Evolutionary conservation across 495 filamentous ascomycete genomes (phyloP).

Genomic region (Apiosordaria backusii): DNA sequence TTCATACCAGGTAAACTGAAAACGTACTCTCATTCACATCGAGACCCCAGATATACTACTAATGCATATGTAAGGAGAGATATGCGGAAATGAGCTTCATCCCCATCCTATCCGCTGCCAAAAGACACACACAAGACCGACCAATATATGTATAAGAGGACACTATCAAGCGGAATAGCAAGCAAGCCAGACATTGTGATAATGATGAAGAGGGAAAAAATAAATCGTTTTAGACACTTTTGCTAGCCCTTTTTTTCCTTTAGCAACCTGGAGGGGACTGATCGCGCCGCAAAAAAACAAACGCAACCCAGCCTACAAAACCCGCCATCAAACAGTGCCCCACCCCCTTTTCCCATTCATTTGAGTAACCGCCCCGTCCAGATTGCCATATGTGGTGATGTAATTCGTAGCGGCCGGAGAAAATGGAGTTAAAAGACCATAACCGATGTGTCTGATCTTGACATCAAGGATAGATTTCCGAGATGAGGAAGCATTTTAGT

Average conservation of each 20-base stretch:
- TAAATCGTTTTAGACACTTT: not conserved
- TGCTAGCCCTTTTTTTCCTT: conserved; percentile 6
- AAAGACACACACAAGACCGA: not conserved
- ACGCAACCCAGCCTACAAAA: not conserved
- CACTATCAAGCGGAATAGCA: not conserved
- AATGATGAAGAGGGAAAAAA: not conserved
- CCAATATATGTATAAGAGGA: not conserved
- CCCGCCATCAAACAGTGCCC: not conserved
- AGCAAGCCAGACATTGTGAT: not conserved
- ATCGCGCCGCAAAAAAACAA: conserved; percentile 1
- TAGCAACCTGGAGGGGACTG: conserved; percentile 4
- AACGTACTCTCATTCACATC: not conserved
- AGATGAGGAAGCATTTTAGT: not conserved
- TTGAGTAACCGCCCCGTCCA: conserved; percentile 1
- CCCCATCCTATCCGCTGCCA: not conserved
- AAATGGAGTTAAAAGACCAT: conserved; percentile 21
- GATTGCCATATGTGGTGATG: not conserved
- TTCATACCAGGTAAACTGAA: no score
- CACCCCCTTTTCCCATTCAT: conserved; percentile 1
- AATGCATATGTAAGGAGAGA: not conserved
- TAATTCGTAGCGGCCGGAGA: not conserved
- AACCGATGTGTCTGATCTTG: not conserved
- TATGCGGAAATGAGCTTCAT: not conserved
- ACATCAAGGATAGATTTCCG: not conserved
- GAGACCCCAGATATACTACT: not conserved